phyloP scores from a whole-genome alignment of 2,329 filamentous ascomycete genomes.

The Exophiala viscosa region DNA sequence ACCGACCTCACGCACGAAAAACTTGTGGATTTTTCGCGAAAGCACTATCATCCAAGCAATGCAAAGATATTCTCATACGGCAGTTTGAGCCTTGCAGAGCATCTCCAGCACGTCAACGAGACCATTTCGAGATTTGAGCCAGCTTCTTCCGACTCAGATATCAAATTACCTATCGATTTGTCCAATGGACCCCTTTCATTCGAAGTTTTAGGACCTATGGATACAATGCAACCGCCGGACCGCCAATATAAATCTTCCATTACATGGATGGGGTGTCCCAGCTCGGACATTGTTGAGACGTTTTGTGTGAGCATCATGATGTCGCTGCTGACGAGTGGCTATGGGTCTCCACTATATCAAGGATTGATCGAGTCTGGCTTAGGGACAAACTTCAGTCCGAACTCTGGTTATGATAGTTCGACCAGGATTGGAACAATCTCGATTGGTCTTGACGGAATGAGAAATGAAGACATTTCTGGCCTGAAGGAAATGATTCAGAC shows the following conservation, averaged over 20 bases:
- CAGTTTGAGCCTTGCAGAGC: constrained; percentile 78
- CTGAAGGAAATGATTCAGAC: constrained; percentile 71
- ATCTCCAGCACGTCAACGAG: constrained; percentile 73
- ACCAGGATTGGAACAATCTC: constrained; percentile 79
- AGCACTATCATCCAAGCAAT: constrained; percentile 97
- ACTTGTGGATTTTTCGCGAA: constrained; percentile 78
- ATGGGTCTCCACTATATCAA: constrained; percentile 88
- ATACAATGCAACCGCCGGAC: constrained; percentile 78
- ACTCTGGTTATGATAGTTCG: constrained; percentile 83
- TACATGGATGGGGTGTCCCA: constrained; percentile 86
- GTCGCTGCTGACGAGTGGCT: constrained; percentile 84
- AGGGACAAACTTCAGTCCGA: constrained; percentile 90
- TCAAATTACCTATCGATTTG: constrained; percentile 73
- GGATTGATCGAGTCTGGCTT: constrained; percentile 84
- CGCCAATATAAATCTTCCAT: constrained; percentile 92
- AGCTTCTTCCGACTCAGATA: constrained; percentile 65
- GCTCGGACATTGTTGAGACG: constrained; percentile 76
- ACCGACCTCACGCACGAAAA: constrained; percentile 92
- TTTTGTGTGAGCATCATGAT: constrained; percentile 82
- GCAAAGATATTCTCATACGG: constrained; percentile 95
- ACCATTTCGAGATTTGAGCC: constrained; percentile 71
- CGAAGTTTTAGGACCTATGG: constrained; percentile 73
- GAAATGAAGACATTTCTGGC: constrained; percentile 70
- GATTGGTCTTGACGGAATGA: constrained; percentile 85
- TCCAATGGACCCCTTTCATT: constrained; percentile 63